These are phyloP conservation scores for Cordyceps fumosorosea DNA, from an alignment of 2,329 filamentous ascomycete species.

Conservation along the genomic window DNA sequence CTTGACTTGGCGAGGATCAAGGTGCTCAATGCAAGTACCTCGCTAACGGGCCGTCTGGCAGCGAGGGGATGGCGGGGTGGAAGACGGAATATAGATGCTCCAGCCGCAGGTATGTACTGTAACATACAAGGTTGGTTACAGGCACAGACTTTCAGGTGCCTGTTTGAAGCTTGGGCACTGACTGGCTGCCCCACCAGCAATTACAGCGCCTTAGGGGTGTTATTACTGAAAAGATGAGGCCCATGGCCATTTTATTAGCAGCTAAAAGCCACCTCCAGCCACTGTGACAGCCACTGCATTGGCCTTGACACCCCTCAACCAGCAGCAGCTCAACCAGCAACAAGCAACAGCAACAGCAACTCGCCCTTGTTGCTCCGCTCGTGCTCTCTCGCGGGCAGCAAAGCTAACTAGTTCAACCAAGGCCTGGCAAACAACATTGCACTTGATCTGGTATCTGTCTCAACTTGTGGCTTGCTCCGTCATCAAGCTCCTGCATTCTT, in stretches of 20 bases:
- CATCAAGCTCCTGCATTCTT: neutral
- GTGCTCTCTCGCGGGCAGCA: conserved; percentile 8
- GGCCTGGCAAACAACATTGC: conserved; percentile 8
- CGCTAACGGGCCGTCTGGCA: conserved; percentile 12
- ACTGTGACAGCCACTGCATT: neutral
- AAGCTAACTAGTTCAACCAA: conserved; percentile 4
- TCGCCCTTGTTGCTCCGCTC: conserved; percentile 12
- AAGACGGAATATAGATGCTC: conserved; percentile 11
- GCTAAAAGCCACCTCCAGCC: neutral
- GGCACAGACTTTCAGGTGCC: neutral
- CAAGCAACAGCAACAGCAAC: neutral
- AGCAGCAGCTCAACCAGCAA: neutral
- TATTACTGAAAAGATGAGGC: too few relatives aligned
- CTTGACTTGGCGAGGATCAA: neutral
- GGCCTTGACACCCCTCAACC: neutral
- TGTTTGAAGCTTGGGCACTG: neutral
- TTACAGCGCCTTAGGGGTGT: too few relatives aligned
- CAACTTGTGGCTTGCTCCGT: neutral
- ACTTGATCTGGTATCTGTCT: neutral
- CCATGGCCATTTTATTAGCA: too few relatives aligned
- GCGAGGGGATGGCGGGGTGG: conserved; percentile 1
- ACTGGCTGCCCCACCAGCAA: neutral
- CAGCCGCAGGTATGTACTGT: too few relatives aligned
- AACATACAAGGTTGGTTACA: neutral
- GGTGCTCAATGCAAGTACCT: conserved; percentile 12